Evolutionary conservation across 2,329 filamentous ascomycete species (phyloP).

Genomic region (Aaosphaeria pasadenensis): DNA sequence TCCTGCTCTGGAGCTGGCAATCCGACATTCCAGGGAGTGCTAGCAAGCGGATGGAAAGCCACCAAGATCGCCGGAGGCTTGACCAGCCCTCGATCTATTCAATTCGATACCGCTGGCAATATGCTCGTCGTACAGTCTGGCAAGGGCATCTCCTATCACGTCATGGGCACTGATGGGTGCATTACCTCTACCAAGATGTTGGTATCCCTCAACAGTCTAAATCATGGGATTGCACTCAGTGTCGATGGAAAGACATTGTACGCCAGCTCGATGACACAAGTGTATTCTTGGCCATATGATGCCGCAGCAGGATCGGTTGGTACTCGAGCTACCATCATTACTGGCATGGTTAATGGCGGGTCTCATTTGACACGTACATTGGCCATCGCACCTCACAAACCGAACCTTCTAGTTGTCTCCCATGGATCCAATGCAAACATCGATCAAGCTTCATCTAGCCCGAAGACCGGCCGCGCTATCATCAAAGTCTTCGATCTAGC

Average conservation of each 20-base stretch:
- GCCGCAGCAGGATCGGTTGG: constrained; percentile 45
- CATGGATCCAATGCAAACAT: constrained; percentile 63
- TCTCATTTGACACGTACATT: constrained; percentile 64
- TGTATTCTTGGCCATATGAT: constrained; percentile 65
- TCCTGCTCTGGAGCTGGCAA: constrained; percentile 27
- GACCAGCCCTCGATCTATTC: constrained; percentile 28
- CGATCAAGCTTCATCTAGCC: constrained; percentile 51
- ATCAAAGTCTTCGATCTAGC: constrained; percentile 60
- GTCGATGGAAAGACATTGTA: constrained; percentile 48
- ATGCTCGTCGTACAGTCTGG: constrained; percentile 33
- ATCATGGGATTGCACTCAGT: constrained; percentile 51
- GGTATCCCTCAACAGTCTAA: constrained; percentile 36
- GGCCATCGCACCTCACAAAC: constrained; percentile 54
- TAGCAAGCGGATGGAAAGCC: constrained; percentile 31
- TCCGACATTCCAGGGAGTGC: constrained; percentile 17
- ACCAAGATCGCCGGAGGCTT: constrained; percentile 29
- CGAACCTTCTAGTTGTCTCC: constrained; percentile 60
- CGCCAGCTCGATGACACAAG: constrained; percentile 55
- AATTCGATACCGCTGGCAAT: constrained; percentile 29
- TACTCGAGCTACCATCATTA: constrained; percentile 54
- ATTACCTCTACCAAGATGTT: constrained; percentile 29
- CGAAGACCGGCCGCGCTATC: constrained; percentile 59
- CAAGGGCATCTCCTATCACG: constrained; percentile 32
- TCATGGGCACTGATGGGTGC: constrained; percentile 25
- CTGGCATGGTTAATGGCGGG: constrained; percentile 57